These are phyloP conservation scores for Phaeosphaeriaceae sp. DNA, from an alignment of 2,329 filamentous ascomycete genomes.

Conservation along the genomic window DNA sequence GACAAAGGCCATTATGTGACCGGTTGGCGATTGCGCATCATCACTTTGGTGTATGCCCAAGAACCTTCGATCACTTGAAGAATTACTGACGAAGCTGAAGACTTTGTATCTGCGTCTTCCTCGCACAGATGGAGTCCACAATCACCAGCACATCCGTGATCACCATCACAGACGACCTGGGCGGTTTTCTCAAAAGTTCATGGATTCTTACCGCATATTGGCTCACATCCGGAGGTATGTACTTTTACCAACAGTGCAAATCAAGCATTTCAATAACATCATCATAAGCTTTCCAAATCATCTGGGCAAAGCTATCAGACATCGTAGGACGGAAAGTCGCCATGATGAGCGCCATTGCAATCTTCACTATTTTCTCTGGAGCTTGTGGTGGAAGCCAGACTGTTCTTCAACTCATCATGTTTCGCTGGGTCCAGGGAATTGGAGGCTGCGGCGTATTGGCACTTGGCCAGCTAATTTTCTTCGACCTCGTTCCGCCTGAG, in stretches of 20 bases:
- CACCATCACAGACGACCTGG: constrained; percentile 41
- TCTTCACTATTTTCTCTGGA: too few species aligned
- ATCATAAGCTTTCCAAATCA: constrained; percentile 5
- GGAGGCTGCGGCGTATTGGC: constrained; percentile 42
- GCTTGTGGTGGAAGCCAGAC: too few species aligned
- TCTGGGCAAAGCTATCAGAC: constrained; percentile 5
- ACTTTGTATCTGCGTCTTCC: too few species aligned
- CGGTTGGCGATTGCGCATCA: too few species aligned
- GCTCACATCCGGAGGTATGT: constrained; percentile 43
- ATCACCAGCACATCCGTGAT: constrained; percentile 44
- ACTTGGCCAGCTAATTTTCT: constrained; percentile 36
- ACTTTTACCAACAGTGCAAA: too few species aligned
- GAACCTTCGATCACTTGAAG: too few species aligned
- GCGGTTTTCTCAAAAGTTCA: constrained; percentile 40
- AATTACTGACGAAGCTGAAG: too few species aligned
- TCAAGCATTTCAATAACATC: too few species aligned
- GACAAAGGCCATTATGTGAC: too few species aligned
- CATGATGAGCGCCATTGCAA: too few species aligned
- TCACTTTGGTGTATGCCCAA: too few species aligned
- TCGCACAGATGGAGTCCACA: too few species aligned
- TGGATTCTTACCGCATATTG: constrained; percentile 47
- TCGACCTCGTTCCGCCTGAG: constrained; percentile 31
- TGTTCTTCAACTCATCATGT: constrained; percentile 32
- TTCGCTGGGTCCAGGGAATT: constrained; percentile 43
- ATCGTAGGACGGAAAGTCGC: constrained; percentile 10